Evolutionary conservation across 306 rosid species (phyloP).

Genomic region (Leucaena leucocephala): DNA sequence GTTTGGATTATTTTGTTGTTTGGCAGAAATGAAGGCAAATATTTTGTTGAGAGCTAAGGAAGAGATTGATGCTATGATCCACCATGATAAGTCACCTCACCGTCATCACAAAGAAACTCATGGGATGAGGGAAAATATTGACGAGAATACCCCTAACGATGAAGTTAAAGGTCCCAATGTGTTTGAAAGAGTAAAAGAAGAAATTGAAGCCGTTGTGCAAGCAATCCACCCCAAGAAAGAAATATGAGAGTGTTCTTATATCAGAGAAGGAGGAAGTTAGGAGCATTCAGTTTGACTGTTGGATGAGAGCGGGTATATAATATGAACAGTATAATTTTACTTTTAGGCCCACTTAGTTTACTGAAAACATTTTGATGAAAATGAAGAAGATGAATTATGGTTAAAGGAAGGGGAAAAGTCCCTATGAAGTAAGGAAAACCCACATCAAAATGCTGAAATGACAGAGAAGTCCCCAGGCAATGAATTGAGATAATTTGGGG

Average conservation of each 20-base stretch:
- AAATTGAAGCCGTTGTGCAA: constrained; percentile 68
- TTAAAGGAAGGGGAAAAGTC: background rate
- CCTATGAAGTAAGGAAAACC: background rate
- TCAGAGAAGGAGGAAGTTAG: constrained; percentile 34
- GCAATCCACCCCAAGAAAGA: constrained; percentile 61
- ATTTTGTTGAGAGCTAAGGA: constrained; percentile 51
- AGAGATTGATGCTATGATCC: constrained; percentile 53
- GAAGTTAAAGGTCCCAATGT: constrained; percentile 67
- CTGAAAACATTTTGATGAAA: background rate
- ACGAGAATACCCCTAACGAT: constrained; percentile 54
- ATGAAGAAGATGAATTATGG: no score
- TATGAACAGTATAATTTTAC: constrained; percentile 2
- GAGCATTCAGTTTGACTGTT: constrained; percentile 3
- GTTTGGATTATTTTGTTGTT: constrained; percentile 32
- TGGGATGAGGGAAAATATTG: constrained; percentile 62
- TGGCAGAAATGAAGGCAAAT: constrained; percentile 48
- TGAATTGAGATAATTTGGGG: background rate
- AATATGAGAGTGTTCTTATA: constrained; percentile 21
- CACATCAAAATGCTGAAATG: no score
- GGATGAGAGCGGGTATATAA: constrained; percentile 29
- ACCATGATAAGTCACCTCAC: constrained; percentile 55
- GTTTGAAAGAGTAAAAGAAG: constrained; percentile 73
- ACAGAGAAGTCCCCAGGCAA: no score
- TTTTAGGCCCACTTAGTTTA: background rate
- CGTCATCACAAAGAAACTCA: constrained; percentile 65